Evolutionary conservation across 2,329 filamentous ascomycete species (phyloP).

Genomic region (Coniella vitis): DNA sequence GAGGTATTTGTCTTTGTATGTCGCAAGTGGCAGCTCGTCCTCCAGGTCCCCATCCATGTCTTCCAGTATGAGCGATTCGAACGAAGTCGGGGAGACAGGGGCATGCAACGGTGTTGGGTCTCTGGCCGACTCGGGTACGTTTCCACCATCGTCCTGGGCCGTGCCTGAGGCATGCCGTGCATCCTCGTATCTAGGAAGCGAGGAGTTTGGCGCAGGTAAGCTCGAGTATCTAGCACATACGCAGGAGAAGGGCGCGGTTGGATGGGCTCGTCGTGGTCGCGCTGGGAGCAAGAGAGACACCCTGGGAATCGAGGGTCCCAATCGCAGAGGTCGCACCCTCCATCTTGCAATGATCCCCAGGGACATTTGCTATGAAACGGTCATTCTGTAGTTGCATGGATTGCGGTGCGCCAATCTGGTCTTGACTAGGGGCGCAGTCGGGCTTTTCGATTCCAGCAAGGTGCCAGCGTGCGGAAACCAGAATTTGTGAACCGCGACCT

Average conservation of each 20-base stretch:
- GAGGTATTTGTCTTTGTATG: not conserved
- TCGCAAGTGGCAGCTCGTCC: not conserved
- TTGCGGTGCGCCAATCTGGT: slow-evolving; percentile 2
- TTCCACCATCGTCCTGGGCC: not conserved
- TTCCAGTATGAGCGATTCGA: no score
- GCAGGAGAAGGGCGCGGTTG: not conserved
- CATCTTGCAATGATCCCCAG: slow-evolving; percentile 37
- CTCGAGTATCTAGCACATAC: no score
- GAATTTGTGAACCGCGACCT: not conserved
- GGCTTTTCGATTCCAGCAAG: not conserved
- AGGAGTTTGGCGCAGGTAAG: no score
- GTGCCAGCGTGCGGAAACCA: not conserved
- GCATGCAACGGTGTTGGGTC: no score
- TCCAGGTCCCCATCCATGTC: no score
- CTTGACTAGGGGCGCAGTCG: slow-evolving; percentile 4
- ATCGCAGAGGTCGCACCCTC: slow-evolving; percentile 33
- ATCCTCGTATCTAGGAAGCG: no score
- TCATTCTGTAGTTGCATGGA: slow-evolving; percentile 24
- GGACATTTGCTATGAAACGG: slow-evolving; percentile 37
- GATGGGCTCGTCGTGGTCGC: not conserved
- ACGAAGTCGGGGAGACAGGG: no score
- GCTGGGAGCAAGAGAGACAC: slow-evolving; percentile 9
- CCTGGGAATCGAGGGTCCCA: slow-evolving; percentile 22
- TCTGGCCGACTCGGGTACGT: no score
- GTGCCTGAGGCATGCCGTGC: not conserved